Evolutionary conservation across 2,329 filamentous ascomycete species (phyloP).

Genomic region (Alternaria solani): DNA sequence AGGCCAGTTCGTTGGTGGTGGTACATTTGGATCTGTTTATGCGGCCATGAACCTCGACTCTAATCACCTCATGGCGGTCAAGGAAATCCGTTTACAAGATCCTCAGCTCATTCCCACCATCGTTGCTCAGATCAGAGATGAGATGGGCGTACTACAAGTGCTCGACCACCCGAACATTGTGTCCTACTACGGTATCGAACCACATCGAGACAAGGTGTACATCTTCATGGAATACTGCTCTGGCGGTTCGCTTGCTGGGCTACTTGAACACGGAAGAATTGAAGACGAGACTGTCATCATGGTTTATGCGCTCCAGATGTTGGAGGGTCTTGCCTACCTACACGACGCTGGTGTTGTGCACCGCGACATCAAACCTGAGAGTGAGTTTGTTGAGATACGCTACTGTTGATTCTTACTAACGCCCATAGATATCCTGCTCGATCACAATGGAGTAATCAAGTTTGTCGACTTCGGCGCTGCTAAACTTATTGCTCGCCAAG

Average conservation of each 20-base stretch:
- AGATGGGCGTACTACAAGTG: conserved; percentile 95
- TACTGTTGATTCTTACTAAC: not conserved
- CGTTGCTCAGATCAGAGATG: conserved; percentile 91
- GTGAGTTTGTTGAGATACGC: conserved; percentile 61
- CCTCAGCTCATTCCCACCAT: conserved; percentile 95
- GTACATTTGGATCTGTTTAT: conserved; percentile 97
- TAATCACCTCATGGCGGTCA: conserved; percentile 96
- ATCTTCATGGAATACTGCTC: conserved; percentile 99
- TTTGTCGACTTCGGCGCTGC: conserved; percentile 98
- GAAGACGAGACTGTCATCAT: conserved; percentile 98
- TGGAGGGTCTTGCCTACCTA: conserved; percentile 92
- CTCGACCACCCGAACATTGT: conserved; percentile 98
- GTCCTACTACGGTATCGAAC: conserved; percentile 96
- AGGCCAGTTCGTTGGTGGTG: conserved; percentile 96
- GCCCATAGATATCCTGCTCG: conserved; percentile 79
- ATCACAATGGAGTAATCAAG: conserved; percentile 98
- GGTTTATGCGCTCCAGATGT: conserved; percentile 92
- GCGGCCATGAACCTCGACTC: conserved; percentile 97
- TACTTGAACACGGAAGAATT: conserved; percentile 94
- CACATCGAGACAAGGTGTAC: conserved; percentile 98
- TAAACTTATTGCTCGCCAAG: conserved; percentile 94
- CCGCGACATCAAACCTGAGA: conserved; percentile 97
- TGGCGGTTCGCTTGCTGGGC: conserved; percentile 85
- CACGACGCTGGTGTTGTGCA: conserved; percentile 93
- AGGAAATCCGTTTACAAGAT: conserved; percentile 96